Conservation (phyloP, 192 early-diverging fungal species). For the Jimgerdemannia flammicorona region DNA sequence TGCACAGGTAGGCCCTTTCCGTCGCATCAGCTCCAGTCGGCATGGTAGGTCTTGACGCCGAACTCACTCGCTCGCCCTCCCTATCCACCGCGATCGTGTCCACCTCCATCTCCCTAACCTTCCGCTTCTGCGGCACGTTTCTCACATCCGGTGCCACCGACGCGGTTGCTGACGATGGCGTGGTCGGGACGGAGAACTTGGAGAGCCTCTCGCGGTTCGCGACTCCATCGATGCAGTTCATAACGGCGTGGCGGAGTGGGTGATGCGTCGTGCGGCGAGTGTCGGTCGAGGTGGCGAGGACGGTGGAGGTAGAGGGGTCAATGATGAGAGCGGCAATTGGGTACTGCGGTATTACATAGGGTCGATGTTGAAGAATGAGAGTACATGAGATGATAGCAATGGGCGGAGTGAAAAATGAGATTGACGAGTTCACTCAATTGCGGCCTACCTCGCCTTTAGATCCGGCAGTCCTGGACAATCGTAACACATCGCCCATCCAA, state of each 20-base stretch:
- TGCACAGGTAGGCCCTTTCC: conserved; percentile 67
- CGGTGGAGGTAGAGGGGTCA: conserved; percentile 42
- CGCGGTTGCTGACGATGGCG: background rate
- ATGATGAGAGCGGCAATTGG: conserved; percentile 49
- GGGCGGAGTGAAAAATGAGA: background rate
- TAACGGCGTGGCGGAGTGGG: conserved; percentile 74
- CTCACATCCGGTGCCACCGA: conserved; percentile 5
- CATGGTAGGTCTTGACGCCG: background rate
- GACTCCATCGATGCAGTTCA: conserved; percentile 71
- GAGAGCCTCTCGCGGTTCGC: conserved; percentile 35
- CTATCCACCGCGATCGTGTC: conserved; percentile 1
- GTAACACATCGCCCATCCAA: conserved; percentile 33
- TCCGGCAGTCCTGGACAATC: conserved; percentile 12
- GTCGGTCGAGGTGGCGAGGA: conserved; percentile 47
- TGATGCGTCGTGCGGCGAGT: conserved; percentile 42
- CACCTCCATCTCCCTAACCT: conserved; percentile 13
- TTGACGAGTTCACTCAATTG: background rate
- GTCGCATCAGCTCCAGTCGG: background rate
- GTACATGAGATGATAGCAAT: too few relatives aligned
- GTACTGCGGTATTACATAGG: conserved; percentile 11
- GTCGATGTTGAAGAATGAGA: background rate
- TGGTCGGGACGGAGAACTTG: background rate
- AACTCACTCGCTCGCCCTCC: background rate
- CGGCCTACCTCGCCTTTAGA: conserved; percentile 31
- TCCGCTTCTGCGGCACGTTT: conserved; percentile 8